Evolutionary conservation across 108 stramenopile species (phyloP), one percentile per base, ranked within the genome.

Genomic region (Nitzschia palea): DNA sequence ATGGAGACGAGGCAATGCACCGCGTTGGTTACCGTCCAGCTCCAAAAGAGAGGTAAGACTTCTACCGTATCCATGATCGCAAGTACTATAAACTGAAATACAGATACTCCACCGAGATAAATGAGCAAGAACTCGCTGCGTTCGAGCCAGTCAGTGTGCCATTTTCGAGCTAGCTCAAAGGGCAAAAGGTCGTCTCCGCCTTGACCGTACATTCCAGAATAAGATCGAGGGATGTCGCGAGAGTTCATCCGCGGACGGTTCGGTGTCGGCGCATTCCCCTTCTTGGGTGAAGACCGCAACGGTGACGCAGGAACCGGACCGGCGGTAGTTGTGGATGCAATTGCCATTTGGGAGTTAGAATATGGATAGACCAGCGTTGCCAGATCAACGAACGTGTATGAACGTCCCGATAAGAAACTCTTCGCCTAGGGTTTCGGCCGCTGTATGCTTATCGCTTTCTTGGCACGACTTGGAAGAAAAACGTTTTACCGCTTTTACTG

Each of bases 101-200:
- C 53, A 9, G 81, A 50, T 10, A 92, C 78, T 44, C 85, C 59
- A 37, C 76, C 78, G 12, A 92, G 23, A 52, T 92, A 92, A 4
- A 90, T 63, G 3, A 87, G 70, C 15, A 86, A 37, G 20, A 76
- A 77, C 26, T 82, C 84, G 27, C 80, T 84, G 18, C 51, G 50
- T 28, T 71, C 64, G 15, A 82, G 47, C 81, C 81, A 81, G 44
- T 81, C 80, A 8, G 74, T 76, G 51, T 81, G 77, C 8, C 34
- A 45, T 26, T 81, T 76, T n/a, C 89, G 81, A 25, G 86, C 81
- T 37, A 93, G 63, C 76, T 93, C 92, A 57, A 93, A 93, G 44
- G 87, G 87, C 35, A 88, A 45, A 36, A 90, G 64, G 62, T 90
- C 84, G 23, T 77, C 76, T 27, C 79, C 82, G 32, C 48, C 62